These are phyloP conservation scores for Scutellaria galericulata DNA, from an alignment of 257 asterid genomes.

Conservation along the genomic window DNA sequence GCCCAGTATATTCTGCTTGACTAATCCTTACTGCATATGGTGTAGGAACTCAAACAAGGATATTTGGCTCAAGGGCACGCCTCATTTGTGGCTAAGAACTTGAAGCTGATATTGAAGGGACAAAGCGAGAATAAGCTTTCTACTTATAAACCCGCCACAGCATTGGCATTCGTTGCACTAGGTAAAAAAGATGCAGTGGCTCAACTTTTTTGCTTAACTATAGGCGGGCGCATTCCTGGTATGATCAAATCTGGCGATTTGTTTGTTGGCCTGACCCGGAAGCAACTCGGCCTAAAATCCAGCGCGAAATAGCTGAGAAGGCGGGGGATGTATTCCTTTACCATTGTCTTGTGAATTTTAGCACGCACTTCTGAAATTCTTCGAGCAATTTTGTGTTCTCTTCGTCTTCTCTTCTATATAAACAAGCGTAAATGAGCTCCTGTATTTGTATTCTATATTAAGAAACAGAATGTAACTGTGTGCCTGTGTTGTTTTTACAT, in stretches of 20 bases:
- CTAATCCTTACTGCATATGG: background rate
- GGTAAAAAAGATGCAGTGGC: slow-evolving; percentile 72
- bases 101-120: slow-evolving; percentile 56
- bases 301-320: background rate
- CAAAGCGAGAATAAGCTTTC: slow-evolving; percentile 47
- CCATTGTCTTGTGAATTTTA: slow-evolving; percentile 13
- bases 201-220: slow-evolving; percentile 55
- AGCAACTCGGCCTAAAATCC: slow-evolving; percentile 61
- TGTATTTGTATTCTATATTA: slow-evolving; percentile 7
- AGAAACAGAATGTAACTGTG: background rate
- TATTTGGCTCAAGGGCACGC: slow-evolving; percentile 75
- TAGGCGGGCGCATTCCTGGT: slow-evolving; percentile 75
- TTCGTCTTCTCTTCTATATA: background rate
- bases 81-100: slow-evolving; percentile 62
- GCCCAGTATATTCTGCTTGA: background rate
- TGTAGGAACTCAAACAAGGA: slow-evolving; percentile 87
- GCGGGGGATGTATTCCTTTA: slow-evolving; percentile 11
- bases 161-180: slow-evolving; percentile 68
- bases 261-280: slow-evolving; percentile 66
- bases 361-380: slow-evolving; percentile 5
- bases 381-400: slow-evolving; percentile 1
- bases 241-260: slow-evolving; percentile 80
- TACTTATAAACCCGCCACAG: slow-evolving; percentile 59
- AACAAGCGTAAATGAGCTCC: background rate
- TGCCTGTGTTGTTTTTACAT: background rate